These are phyloP conservation scores for Scedosporium boydii DNA, from an alignment of 2,329 filamentous ascomycete genomes.

Conservation along the genomic window DNA sequence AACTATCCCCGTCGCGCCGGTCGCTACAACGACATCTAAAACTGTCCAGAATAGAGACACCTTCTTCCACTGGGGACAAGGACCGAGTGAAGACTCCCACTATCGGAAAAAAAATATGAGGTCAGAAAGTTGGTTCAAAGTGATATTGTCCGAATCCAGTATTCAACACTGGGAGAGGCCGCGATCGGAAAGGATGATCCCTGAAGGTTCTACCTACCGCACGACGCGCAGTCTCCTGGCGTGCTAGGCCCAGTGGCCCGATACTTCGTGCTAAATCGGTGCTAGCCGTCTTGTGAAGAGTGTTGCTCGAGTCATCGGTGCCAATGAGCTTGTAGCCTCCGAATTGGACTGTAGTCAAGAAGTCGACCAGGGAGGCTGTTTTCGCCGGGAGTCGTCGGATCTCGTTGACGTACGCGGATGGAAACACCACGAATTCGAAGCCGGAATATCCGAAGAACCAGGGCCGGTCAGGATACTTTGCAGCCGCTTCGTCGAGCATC, in stretches of 20 bases:
- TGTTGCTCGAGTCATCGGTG: conserved; percentile 4
- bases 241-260: neutral
- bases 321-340: conserved; percentile 3
- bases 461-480: neutral
- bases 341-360: conserved; percentile 3
- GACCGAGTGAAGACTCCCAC: conserved; percentile 1
- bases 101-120: neutral
- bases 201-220: neutral
- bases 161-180: neutral
- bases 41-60: conserved; percentile 4
- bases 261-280: conserved; percentile 4
- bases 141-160: no score
- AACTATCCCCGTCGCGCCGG: neutral
- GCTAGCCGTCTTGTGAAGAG: conserved; percentile 3
- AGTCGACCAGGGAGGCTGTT: conserved; percentile 2
- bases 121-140: neutral
- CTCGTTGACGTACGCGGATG: conserved; percentile 2
- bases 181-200: neutral
- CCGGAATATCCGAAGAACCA: conserved; percentile 5
- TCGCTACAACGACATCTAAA: conserved; percentile 3
- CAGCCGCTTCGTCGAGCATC: conserved; percentile 1
- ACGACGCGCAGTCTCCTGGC: conserved; percentile 3
- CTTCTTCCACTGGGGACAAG: conserved; percentile 1
- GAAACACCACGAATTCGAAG: conserved; percentile 2
- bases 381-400: conserved; percentile 1